A percentile compares a stretch with the other conserved stretches of the same genome.
phyloP scores from a whole-genome alignment of 495 filamentous ascomycete genomes.

The Trichoderma erinaceum region DNA sequence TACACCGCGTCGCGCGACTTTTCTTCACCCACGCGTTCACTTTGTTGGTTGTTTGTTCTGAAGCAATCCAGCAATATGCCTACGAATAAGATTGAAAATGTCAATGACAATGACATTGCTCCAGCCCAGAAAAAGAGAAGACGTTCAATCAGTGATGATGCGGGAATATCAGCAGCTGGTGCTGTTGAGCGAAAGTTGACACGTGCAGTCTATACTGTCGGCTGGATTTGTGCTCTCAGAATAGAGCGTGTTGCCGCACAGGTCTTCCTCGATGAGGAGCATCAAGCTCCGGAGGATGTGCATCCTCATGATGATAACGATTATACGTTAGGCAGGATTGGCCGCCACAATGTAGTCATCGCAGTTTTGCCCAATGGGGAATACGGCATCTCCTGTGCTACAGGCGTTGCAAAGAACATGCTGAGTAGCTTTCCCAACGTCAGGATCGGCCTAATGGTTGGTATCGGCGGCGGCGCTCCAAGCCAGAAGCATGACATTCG shows the following conservation, averaged over 20 bases:
- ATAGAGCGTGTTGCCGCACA: constrained; percentile 40
- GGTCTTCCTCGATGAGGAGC: constrained; percentile 43
- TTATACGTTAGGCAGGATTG: constrained; percentile 39
- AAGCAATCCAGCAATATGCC: too few relatives aligned
- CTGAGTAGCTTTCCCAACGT: constrained; percentile 36
- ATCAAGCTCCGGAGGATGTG: constrained; percentile 22
- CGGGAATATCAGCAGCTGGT: neutral
- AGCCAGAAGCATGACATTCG: constrained; percentile 31
- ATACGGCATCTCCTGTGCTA: constrained; percentile 34
- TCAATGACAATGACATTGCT: neutral
- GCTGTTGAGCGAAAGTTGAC: neutral
- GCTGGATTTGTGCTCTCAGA: constrained; percentile 44
- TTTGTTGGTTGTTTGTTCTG: too few relatives aligned
- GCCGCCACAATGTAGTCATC: constrained; percentile 40
- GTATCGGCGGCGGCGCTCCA: constrained; percentile 40
- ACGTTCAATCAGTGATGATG: neutral
- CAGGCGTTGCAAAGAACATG: constrained; percentile 32
- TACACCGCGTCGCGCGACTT: too few relatives aligned
- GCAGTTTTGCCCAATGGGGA: constrained; percentile 32
- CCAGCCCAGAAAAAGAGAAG: neutral
- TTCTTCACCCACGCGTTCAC: too few relatives aligned
- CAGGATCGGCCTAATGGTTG: constrained; percentile 41
- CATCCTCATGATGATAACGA: constrained; percentile 26
- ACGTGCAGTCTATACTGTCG: constrained; percentile 38
- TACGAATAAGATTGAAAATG: neutral